Evolutionary conservation across 2,329 filamentous ascomycete genomes (phyloP).

Genomic region (Aspergillus versicolor): DNA sequence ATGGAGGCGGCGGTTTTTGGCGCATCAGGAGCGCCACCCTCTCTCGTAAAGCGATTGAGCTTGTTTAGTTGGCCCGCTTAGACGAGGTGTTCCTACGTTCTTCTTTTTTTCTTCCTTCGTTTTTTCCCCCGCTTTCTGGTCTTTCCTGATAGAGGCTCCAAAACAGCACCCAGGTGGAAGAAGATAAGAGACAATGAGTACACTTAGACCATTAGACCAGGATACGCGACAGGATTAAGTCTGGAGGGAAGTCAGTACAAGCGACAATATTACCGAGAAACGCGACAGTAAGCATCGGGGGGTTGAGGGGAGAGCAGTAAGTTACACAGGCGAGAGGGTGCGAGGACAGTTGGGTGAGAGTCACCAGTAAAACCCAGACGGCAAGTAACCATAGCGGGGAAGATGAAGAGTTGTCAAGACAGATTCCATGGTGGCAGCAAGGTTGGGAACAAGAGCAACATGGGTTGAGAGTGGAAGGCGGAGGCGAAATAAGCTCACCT

Average conservation of each 20-base stretch:
- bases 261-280: not conserved
- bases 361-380: not conserved
- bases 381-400: not conserved
- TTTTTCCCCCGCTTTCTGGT: slow-evolving; percentile 4
- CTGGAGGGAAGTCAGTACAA: slow-evolving; percentile 1
- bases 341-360: not conserved
- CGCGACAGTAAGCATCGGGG: not conserved
- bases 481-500: slow-evolving; percentile 19
- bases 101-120: slow-evolving; percentile 4
- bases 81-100: not conserved
- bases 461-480: not conserved
- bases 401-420: not conserved
- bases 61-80: slow-evolving; percentile 5
- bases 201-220: slow-evolving; percentile 9
- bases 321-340: slow-evolving; percentile 1
- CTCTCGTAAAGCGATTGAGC: not conserved
- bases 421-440: not conserved
- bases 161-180: slow-evolving; percentile 1
- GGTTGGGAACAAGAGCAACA: not conserved
- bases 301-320: not conserved
- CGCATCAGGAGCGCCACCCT: slow-evolving; percentile 29
- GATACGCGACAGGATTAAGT: not conserved
- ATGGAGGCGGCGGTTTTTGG: slow-evolving; percentile 31
- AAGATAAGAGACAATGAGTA: not conserved
- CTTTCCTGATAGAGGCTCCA: slow-evolving; percentile 1